These are phyloP conservation scores for Mucor saturninus DNA, from an alignment of 371 early-diverging fungal species.

Conservation along the genomic window DNA sequence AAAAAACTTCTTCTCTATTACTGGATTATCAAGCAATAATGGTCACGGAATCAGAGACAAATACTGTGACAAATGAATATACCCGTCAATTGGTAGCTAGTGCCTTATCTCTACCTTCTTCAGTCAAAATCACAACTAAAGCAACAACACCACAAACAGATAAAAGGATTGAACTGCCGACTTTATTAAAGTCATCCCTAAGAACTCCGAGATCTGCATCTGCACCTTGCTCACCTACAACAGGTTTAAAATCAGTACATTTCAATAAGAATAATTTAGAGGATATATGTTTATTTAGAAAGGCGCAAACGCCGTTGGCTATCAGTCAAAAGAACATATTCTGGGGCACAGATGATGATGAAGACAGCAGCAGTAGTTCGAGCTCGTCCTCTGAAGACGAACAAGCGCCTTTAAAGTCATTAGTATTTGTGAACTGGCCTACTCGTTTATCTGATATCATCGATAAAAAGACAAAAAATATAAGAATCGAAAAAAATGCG, in stretches of 20 bases:
- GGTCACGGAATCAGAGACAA: not conserved
- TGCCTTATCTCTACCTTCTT: conserved; percentile 18
- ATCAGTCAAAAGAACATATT: conserved; percentile 24
- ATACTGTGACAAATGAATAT: conserved; percentile 12
- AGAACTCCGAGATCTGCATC: conserved; percentile 30
- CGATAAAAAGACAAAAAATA: conserved; percentile 27
- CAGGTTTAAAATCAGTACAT: conserved; percentile 27
- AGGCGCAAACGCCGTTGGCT: conserved; percentile 30
- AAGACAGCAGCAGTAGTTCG: conserved; percentile 4
- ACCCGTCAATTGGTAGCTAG: conserved; percentile 21
- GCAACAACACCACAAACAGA: conserved; percentile 4
- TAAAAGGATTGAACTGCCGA: conserved; percentile 7
- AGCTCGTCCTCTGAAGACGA: conserved; percentile 8
- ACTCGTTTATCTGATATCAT: conserved; percentile 27
- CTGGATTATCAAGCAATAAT: conserved; percentile 22
- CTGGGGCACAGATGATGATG: conserved; percentile 25
- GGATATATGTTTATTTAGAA: conserved; percentile 31
- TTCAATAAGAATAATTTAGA: conserved; percentile 27
- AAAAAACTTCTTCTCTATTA: conserved; percentile 18
- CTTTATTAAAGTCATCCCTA: conserved; percentile 26
- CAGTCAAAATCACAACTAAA: conserved; percentile 5
- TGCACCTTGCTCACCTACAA: conserved; percentile 29
- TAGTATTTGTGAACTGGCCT: conserved; percentile 26
- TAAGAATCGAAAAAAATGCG: conserved; percentile 22
- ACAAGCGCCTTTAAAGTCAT: not conserved